These are phyloP conservation scores for Irpex sp. DNA, from an alignment of 1,284 basidiomycete genomes.

Conservation along the genomic window DNA sequence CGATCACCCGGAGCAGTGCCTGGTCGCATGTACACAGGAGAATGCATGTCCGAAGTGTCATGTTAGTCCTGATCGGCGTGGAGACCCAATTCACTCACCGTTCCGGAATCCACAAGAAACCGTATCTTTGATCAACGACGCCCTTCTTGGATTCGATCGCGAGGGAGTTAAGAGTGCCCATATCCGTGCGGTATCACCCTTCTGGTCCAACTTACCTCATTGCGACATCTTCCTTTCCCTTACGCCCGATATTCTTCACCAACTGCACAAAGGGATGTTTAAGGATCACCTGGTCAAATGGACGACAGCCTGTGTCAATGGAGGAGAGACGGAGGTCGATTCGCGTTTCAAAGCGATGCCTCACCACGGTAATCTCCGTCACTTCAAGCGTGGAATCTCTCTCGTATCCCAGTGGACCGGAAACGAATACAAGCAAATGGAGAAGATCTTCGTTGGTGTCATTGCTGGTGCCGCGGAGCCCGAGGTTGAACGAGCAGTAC, in stretches of 20 bases:
- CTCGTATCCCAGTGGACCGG: slow-evolving; percentile 25
- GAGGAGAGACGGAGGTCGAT: slow-evolving; percentile 21
- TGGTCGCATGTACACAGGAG: slow-evolving; percentile 20
- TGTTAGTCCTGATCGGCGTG: neutral
- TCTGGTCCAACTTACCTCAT: slow-evolving; percentile 23
- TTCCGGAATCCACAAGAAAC: neutral
- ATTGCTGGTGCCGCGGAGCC: slow-evolving; percentile 14
- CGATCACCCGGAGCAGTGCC: slow-evolving; percentile 40
- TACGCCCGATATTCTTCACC: slow-evolving; percentile 25
- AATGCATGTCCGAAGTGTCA: slow-evolving; percentile 20
- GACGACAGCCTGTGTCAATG: slow-evolving; percentile 12
- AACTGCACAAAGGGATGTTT: slow-evolving; percentile 29
- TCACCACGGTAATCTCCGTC: slow-evolving; percentile 15
- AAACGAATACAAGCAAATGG: slow-evolving; percentile 24
- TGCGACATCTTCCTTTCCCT: slow-evolving; percentile 21
- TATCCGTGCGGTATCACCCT: slow-evolving; percentile 14
- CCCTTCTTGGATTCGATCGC: neutral
- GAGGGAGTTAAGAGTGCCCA: slow-evolving; percentile 3
- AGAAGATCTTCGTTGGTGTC: slow-evolving; percentile 21
- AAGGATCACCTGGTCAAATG: slow-evolving; percentile 28
- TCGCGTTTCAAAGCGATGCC: slow-evolving; percentile 18
- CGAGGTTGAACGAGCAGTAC: slow-evolving; percentile 12
- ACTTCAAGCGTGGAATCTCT: slow-evolving; percentile 24
- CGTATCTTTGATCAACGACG: slow-evolving; percentile 3
- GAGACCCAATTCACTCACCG: neutral